Conservation (phyloP, 1,284 basidiomycete genomes). For the Vanrija pseudolonga region DNA sequence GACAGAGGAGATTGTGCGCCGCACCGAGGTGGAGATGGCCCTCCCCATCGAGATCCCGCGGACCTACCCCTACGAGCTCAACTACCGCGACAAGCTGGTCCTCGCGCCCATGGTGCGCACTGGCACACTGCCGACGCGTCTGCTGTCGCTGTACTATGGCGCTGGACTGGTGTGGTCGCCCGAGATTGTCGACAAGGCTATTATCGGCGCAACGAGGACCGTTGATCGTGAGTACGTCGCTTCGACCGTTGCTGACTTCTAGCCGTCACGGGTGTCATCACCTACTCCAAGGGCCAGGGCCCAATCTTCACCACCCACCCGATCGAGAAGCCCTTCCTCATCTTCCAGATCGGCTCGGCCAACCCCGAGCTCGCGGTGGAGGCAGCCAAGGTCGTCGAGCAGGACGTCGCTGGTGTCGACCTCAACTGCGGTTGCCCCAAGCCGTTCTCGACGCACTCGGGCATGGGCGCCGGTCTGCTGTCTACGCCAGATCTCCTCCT, state of each 20-base stretch:
- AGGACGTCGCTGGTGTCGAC: conserved; percentile 83
- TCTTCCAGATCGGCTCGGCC: conserved; percentile 81
- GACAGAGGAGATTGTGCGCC: not conserved
- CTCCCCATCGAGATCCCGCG: conserved; percentile 31
- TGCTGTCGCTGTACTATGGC: conserved; percentile 87
- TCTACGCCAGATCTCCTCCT: conserved; percentile 87
- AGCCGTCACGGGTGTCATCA: conserved; percentile 85
- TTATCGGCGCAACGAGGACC: conserved; percentile 74
- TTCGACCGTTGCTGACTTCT: conserved; percentile 16
- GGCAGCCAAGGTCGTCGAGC: conserved; percentile 78
- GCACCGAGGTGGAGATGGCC: conserved; percentile 34
- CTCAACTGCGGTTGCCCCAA: conserved; percentile 75
- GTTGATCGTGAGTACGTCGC: conserved; percentile 68
- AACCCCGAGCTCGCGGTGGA: conserved; percentile 84
- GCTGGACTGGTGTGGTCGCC: conserved; percentile 96
- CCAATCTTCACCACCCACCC: conserved; percentile 92
- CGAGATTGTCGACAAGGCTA: conserved; percentile 94
- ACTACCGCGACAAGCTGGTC: conserved; percentile 71
- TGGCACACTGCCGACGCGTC: conserved; percentile 60
- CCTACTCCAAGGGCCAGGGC: conserved; percentile 69
- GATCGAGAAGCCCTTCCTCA: conserved; percentile 77
- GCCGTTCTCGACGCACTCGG: conserved; percentile 88
- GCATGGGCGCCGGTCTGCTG: conserved; percentile 95
- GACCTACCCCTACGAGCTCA: conserved; percentile 35
- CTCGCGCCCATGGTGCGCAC: conserved; percentile 95